Conservation (phyloP, 805 yeast species). For the Crinitomyces ghanaensis region DNA sequence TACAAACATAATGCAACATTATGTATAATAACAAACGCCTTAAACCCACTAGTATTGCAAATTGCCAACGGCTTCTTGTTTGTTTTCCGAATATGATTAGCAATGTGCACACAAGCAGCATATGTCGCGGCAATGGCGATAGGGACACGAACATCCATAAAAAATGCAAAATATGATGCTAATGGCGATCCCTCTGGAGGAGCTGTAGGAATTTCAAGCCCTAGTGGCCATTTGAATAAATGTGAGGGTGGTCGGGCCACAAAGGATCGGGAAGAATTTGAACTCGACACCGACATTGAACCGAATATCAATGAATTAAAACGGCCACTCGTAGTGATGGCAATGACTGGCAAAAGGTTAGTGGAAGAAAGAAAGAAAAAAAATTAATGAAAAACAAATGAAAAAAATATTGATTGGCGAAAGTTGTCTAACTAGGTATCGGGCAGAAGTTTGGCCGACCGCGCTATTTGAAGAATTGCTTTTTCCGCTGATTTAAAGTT, state of each 20-base stretch:
- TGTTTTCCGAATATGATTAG: constrained; percentile 38
- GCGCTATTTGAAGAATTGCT: background rate
- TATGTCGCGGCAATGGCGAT: constrained; percentile 46
- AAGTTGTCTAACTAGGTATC: no score
- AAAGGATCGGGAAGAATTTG: constrained; percentile 5
- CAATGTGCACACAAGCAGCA: constrained; percentile 44
- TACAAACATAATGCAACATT: constrained; percentile 52
- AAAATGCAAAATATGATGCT: constrained; percentile 14
- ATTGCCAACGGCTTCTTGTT: constrained; percentile 39
- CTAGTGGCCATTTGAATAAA: constrained; percentile 14
- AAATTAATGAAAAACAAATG: no score
- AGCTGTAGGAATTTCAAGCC: constrained; percentile 13
- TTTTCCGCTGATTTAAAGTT: no score
- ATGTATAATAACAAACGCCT: constrained; percentile 46
- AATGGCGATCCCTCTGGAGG: constrained; percentile 11
- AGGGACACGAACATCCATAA: constrained; percentile 42
- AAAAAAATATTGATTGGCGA: no score
- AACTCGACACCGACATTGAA: no score
- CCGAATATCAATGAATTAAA: no score
- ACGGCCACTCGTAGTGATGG: no score
- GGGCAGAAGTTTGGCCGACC: background rate
- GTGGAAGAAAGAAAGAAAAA: no score
- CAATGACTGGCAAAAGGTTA: no score
- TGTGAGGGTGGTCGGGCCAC: constrained; percentile 12
- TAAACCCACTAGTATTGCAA: constrained; percentile 36